Base-by-base conservation (phyloP, 768 basidiomycete species). In the Suillus ampliporus region DNA sequence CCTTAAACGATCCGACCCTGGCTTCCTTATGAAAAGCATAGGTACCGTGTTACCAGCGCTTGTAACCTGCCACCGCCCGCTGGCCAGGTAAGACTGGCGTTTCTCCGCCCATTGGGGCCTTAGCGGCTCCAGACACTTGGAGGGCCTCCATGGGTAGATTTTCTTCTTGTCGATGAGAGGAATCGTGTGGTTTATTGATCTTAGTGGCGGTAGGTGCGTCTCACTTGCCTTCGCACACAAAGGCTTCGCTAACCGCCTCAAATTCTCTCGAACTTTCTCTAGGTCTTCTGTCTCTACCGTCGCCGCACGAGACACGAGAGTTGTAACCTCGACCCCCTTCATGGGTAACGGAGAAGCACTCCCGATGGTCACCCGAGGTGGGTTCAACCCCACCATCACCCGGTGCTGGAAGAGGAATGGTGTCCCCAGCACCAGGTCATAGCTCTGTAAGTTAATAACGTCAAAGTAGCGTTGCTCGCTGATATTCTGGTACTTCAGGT, bases 131-230 rank as follows among this genome's bases (percentile, higher is more conserved):
- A 37, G 51, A 15, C 47, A 64, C 0, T 14, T 6, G 0, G 52
- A 50, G 2, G 58, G 48, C 19, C 52, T 44, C 15, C 41, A 58
- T 3, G 38, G 28, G n/a, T 63, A 63, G 37, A 58, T 35, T 50
- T 51, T 63, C 8, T 41, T 19, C 54, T 40, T 1, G 44, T 82
- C 77, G 14, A 79, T 75, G 1, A 84, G 62, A 0, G 75, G 78
- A 1, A 84, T 81, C 0, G 64, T 62, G 53, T 82, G 79, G 62
- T 84, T 83, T 3, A 83, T 77, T 0, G 63, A 77, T 1, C 77
- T 44, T 4, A 80, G 57, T 0, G 79, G 80, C 0, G 83, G 82
- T 34, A 80, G 13, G 10, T 1, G 72, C 2, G 54, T 57, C 11
- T n/a, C 35, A 1, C n/a, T n/a, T 1, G 34, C 14, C n/a, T 37